A percentile compares a stretch with the other conserved stretches of the same genome.
phyloP scores from a whole-genome alignment of 129 eudicot species.

The Oenanthe sinensis region DNA sequence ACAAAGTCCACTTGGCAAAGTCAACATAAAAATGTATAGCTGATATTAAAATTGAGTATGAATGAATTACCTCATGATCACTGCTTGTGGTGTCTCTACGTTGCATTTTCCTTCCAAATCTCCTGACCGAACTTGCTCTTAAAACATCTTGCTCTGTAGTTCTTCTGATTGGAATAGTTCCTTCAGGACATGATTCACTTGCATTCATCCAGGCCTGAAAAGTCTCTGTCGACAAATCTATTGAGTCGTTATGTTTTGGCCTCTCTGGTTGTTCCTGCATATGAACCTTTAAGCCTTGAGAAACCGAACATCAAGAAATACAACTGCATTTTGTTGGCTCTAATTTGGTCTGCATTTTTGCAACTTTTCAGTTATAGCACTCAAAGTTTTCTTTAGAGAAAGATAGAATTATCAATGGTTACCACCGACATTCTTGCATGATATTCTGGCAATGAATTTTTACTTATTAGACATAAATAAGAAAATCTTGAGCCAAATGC shows the following conservation, averaged over 20 bases:
- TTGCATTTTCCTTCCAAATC: slow-evolving; percentile 70
- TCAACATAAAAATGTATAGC: not conserved
- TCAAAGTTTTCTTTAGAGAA: not conserved
- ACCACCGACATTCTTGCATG: not conserved
- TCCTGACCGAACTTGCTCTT: slow-evolving; percentile 45
- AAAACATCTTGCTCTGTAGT: slow-evolving; percentile 68
- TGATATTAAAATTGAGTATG: not conserved
- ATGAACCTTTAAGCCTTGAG: not conserved
- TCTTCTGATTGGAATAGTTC: slow-evolving; percentile 85
- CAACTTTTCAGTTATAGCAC: not conserved
- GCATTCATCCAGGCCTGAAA: slow-evolving; percentile 59
- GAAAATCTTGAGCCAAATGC: no score
- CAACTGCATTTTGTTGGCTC: not conserved
- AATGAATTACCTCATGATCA: slow-evolving; percentile 70
- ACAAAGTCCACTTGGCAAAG: not conserved
- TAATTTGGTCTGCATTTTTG: not conserved
- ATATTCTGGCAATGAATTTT: not conserved
- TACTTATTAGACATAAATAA: not conserved
- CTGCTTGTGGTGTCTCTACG: slow-evolving; percentile 60
- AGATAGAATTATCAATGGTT: not conserved
- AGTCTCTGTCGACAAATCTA: slow-evolving; percentile 23
- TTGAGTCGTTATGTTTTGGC: slow-evolving; percentile 43
- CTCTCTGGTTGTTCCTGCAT: slow-evolving; percentile 67
- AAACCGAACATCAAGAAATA: not conserved
- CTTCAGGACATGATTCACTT: slow-evolving; percentile 63